Base-by-base conservation (phyloP, 805 yeast species). In the Barnettozyma botsteinii region DNA sequence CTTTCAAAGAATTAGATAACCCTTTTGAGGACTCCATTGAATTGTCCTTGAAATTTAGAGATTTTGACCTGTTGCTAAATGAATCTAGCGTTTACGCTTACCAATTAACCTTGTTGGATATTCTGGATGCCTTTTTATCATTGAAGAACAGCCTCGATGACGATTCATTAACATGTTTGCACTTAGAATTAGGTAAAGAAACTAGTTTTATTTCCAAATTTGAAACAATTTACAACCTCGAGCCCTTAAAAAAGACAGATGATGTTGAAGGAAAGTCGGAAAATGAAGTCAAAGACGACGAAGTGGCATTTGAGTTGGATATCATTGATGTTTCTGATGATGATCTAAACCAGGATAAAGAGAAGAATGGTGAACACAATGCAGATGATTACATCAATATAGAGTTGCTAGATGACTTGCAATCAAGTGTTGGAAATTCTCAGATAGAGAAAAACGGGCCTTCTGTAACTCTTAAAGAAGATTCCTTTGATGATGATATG, bases 1-100 rank as follows among this genome's bases (percentile, higher is more conserved):
- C 48, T 1, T 51, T 49, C 30, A 29, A 39, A n/a, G 40, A 37
- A 7, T 29, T 45, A 19, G 53, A 33, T 3, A 47, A 46, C 15
- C 50, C 56, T n/a, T 53, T 53, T 31, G 25, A 37, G 12, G 49
- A 47, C 3, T 42, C 36, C 12, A 50, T 47, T 28, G 58, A 52
- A 18, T 28, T 53, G 17, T 20, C 42, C 0, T 19, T 53, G 11
- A 36, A n/a, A 6, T 53, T 55, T 25, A 46, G 38, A 23, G 55
- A 52, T 24, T 48, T 53, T 30, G 47, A 46, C 7, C 13, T 50
- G 1, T 32, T 41, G 2, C 24, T 55, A 6, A 27, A 33, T 2
- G 57, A 53, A 17, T 43, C 55, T 1, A 51, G 48, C 27, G 31
- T 38, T 5, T 38, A 46, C 35, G 45, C 55, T 3, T 42, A 43